Conservation (phyloP, 306 rosid species). For the Herpetospermum pedunculosum region DNA sequence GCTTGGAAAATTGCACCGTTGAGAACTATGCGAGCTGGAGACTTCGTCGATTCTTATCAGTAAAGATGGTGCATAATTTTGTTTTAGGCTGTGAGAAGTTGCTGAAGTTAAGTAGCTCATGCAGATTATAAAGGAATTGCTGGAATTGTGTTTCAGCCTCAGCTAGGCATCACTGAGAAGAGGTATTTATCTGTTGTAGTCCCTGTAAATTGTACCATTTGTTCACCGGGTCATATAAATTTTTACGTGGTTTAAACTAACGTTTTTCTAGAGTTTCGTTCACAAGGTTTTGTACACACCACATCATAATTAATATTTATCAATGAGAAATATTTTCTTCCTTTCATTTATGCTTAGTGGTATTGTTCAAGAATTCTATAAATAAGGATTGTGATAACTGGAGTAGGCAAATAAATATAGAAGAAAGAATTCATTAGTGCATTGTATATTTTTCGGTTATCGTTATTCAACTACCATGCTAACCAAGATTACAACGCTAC, state of each 20-base stretch:
- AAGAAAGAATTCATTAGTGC: background rate
- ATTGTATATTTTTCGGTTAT: background rate
- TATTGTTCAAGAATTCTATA: background rate
- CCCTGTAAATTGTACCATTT: background rate
- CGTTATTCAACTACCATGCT: background rate
- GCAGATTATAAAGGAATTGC: background rate
- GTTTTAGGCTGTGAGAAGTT: constrained; percentile 1
- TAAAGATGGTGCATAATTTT: background rate
- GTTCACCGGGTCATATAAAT: background rate
- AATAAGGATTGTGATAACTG: background rate
- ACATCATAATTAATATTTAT: background rate
- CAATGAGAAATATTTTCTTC: background rate
- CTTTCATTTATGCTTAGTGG: background rate
- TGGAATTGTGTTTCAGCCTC: background rate
- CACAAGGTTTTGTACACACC: constrained; percentile 1
- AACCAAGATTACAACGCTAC: background rate
- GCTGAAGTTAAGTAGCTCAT: background rate
- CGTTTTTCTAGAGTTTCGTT: background rate
- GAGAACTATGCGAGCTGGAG: background rate
- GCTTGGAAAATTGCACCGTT: background rate
- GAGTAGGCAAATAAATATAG: background rate
- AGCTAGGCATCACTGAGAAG: background rate
- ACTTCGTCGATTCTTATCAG: background rate
- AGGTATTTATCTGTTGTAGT: background rate
- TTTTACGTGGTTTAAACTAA: background rate